Evolutionary conservation across 208 protist genomes (phyloP).

Genomic region (Sergeia podlipaevii): DNA sequence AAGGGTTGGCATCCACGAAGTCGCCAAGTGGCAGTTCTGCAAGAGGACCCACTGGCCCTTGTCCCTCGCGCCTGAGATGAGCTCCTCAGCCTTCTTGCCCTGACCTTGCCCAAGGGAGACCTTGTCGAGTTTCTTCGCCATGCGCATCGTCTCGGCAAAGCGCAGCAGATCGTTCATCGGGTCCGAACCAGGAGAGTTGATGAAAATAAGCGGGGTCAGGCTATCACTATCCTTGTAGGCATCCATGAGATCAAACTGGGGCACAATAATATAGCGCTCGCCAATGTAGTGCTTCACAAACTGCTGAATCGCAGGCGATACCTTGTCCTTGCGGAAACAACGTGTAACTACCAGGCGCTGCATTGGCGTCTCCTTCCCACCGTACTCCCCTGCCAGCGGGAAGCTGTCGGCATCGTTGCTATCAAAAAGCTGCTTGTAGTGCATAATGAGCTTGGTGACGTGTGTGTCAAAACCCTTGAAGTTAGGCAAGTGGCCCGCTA

Average conservation of each 20-base stretch:
- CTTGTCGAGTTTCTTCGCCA: constrained; percentile 92
- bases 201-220: constrained; percentile 96
- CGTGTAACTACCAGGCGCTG: constrained; percentile 94
- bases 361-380: constrained; percentile 81
- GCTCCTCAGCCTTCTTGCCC: constrained; percentile 91
- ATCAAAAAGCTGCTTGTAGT: constrained; percentile 95
- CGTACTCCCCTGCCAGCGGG: constrained; percentile 79
- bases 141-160: constrained; percentile 94
- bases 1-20: constrained; percentile 93
- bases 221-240: constrained; percentile 93
- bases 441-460: constrained; percentile 69
- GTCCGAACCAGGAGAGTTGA: constrained; percentile 96
- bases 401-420: constrained; percentile 65
- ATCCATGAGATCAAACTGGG: constrained; percentile 93
- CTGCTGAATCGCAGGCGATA: constrained; percentile 92
- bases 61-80: constrained; percentile 81
- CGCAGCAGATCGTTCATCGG: constrained; percentile 94
- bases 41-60: constrained; percentile 94
- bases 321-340: constrained; percentile 96
- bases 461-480: constrained; percentile 84
- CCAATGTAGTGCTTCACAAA: constrained; percentile 92
- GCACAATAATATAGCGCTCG: constrained; percentile 93
- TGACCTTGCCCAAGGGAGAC: constrained; percentile 97
- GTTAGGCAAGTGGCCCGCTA: constrained; percentile 60
- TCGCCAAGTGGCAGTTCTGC: constrained; percentile 97